Evolutionary conservation across 768 basidiomycete genomes (phyloP), one percentile per base, ranked within the genome.

Genomic region (Hypholoma fasciculare): DNA sequence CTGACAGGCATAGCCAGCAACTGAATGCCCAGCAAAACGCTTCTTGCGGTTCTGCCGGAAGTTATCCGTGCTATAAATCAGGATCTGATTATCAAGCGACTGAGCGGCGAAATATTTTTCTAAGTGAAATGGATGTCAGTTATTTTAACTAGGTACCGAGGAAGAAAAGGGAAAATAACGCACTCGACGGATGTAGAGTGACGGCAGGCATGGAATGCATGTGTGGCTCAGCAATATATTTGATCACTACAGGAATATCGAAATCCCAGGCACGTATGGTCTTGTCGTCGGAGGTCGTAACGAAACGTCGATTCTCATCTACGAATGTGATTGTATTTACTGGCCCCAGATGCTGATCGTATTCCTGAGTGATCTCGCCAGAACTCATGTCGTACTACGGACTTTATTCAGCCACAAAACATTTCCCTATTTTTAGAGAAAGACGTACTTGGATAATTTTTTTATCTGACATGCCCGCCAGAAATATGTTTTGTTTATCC

Each of bases 151-250:
- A 44, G 65, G 58, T 56, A 20, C 61, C 48, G 47, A 38, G 47
- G 48, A 57, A 34, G 44, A 8, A 44, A 58, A 59, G 13, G 9
- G 34, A n/a, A 54, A 56, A 55, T n/a, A 38, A 85, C 94, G 56
- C 70, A 98, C 96, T 90, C 56, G 87, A 96, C 20, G 97, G 96
- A 72, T 98, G 95, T 26, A 96, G 74, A 5, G 95, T 96, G 48
- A 98, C 96, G 16, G 97, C 92, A 7, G 97, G 97, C 96, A 99
- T 98, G 16, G 94, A 97, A 75, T 99, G 96, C 97, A 99, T 98
- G 69, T 94, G 88, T 3, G 97, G 97, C 72, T 99, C 97, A 17
- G 97, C 96, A 58, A 98, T 98, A 72, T 98, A 97, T 74, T 99
- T 99, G 80, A 99, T 98, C 53, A 97, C 94, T 37, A 98, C 97